These are phyloP conservation scores for Blumeriella jaapii DNA, from an alignment of 2,329 filamentous ascomycete genomes.

Conservation along the genomic window DNA sequence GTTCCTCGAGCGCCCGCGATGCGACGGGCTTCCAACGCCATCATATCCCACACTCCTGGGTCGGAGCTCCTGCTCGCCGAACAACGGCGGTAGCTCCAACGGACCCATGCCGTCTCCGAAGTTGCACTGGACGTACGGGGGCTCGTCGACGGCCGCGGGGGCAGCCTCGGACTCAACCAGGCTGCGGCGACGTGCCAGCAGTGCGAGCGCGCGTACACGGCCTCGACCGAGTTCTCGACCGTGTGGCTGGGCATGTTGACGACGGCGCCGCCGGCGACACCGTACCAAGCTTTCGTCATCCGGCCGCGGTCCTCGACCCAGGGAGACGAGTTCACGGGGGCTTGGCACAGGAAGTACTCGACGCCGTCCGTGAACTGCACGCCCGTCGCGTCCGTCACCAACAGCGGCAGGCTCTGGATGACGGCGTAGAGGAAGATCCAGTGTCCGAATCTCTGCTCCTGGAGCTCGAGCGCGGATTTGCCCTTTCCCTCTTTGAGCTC, in stretches of 20 bases:
- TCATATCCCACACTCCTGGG: too few species aligned
- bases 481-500: conserved; percentile 57
- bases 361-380: conserved; percentile 58
- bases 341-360: conserved; percentile 73
- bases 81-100: too few species aligned
- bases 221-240: conserved; percentile 51
- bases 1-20: too few species aligned
- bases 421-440: conserved; percentile 77
- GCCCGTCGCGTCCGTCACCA: conserved; percentile 64
- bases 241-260: conserved; percentile 52
- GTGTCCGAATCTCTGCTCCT: conserved; percentile 61
- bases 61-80: too few species aligned
- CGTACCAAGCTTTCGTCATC: conserved; percentile 61
- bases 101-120: too few species aligned
- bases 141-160: too few species aligned
- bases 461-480: conserved; percentile 53
- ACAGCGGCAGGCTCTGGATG: conserved; percentile 64
- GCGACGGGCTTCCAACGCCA: too few species aligned
- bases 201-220: conserved; percentile 55
- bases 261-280: conserved; percentile 55
- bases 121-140: too few species aligned
- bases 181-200: conserved; percentile 56
- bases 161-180: too few species aligned
- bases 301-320: conserved; percentile 54
- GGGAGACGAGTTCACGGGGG: conserved; percentile 59